Percentiles rank a stretch among this genome's conserved stretches.
Evolutionary conservation across 306 rosid genomes (phyloP).

Genomic region (Cucurbita maxima): DNA sequence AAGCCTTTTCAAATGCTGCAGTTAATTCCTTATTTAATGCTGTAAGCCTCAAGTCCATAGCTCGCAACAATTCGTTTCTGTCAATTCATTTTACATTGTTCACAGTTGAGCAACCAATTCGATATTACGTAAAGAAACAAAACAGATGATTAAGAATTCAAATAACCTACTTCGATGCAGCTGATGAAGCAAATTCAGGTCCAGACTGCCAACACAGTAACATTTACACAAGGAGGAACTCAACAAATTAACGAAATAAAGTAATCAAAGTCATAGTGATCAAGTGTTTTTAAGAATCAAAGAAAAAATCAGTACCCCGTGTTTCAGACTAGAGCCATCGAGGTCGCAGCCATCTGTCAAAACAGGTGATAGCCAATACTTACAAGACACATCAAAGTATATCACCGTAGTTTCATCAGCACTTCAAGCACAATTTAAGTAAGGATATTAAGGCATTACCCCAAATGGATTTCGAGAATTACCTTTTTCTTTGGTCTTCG

Average conservation of each 20-base stretch:
- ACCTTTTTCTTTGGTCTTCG: constrained; percentile 25
- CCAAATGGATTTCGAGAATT: constrained; percentile 10
- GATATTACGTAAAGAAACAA: constrained; percentile 9
- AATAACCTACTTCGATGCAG: constrained; percentile 76
- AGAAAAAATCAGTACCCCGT: constrained; percentile 26
- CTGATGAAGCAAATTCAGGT: constrained; percentile 35
- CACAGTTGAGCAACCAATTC: constrained; percentile 17
- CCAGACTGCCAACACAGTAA: constrained; percentile 38
- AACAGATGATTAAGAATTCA: constrained; percentile 12
- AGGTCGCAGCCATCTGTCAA: constrained; percentile 26
- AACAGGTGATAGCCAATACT: not conserved
- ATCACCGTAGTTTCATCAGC: not conserved
- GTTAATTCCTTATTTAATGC: constrained; percentile 52
- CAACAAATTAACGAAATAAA: constrained; percentile 6
- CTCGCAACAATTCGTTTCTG: constrained; percentile 82
- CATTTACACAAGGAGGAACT: constrained; percentile 17
- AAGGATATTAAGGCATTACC: not conserved
- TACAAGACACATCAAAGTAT: not conserved
- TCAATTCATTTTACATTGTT: constrained; percentile 23
- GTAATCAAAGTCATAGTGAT: not conserved
- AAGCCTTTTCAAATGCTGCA: constrained; percentile 33
- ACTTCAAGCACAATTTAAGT: too few species aligned
- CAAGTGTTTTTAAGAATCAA: not conserved
- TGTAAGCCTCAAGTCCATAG: constrained; percentile 74
- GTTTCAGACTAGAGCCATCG: constrained; percentile 12